Percentiles rank a stretch among this genome's conserved stretches.
Evolutionary conservation across 2,329 filamentous ascomycete genomes (phyloP).

Genomic region (Claviceps paspali): DNA sequence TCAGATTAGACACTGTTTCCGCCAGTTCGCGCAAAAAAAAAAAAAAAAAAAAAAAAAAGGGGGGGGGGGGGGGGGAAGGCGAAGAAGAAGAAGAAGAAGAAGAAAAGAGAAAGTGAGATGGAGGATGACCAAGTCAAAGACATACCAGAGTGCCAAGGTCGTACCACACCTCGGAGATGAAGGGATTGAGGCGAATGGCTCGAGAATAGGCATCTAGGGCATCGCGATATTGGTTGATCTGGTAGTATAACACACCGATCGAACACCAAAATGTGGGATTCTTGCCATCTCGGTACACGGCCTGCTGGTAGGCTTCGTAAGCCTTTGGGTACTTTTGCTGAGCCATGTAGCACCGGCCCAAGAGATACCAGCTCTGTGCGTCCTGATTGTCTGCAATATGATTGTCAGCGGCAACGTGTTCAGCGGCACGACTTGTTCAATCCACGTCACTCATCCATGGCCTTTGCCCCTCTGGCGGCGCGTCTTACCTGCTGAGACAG

Average conservation of each 20-base stretch:
- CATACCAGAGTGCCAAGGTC: slow-evolving; percentile 83
- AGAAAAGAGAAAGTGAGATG: too few relatives aligned
- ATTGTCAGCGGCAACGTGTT: neutral
- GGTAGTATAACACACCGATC: slow-evolving; percentile 96
- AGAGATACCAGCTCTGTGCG: slow-evolving; percentile 95
- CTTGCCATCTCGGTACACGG: slow-evolving; percentile 91
- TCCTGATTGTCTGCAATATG: slow-evolving; percentile 64
- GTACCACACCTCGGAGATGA: slow-evolving; percentile 99
- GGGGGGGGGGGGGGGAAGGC: too few relatives aligned
- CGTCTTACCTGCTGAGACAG: slow-evolving; percentile 71
- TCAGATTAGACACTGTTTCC: slow-evolving; percentile 14
- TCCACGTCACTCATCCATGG: too few relatives aligned
- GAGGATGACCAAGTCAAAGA: too few relatives aligned
- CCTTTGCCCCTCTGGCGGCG: neutral
- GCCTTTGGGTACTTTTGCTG: slow-evolving; percentile 98
- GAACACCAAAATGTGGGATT: slow-evolving; percentile 99
- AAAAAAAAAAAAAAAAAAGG: slow-evolving; percentile 15
- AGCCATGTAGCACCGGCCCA: slow-evolving; percentile 97
- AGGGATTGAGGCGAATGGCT: slow-evolving; percentile 89
- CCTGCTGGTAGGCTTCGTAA: slow-evolving; percentile 96
- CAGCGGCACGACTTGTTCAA: neutral
- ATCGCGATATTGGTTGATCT: slow-evolving; percentile 98
- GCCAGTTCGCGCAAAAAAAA: neutral
- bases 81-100: too few relatives aligned
- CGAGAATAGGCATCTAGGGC: slow-evolving; percentile 94